Percentiles rank a stretch among this genome's conserved stretches.
These are phyloP conservation scores for Myxozyma nipponensis DNA, from an alignment of 805 yeast genomes.

Conservation along the genomic window DNA sequence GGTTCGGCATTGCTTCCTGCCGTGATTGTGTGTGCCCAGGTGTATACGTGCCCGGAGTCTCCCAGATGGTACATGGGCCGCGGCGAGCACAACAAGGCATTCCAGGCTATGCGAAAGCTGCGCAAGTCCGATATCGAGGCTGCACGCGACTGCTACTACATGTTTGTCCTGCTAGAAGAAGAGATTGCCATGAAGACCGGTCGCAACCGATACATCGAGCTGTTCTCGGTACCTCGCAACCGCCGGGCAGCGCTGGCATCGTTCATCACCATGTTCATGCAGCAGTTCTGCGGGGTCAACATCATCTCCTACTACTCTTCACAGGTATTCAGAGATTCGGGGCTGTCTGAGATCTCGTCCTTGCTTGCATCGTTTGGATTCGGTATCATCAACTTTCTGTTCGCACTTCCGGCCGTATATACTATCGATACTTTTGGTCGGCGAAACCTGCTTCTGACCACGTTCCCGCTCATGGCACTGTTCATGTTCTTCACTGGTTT, in stretches of 20 bases:
- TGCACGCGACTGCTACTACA: slow-evolving; percentile 62
- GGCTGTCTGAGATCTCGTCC: slow-evolving; percentile 58
- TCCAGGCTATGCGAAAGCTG: slow-evolving; percentile 45
- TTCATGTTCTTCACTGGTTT: slow-evolving; percentile 52
- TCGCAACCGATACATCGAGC: slow-evolving; percentile 35
- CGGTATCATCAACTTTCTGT: slow-evolving; percentile 73
- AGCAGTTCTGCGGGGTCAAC: slow-evolving; percentile 86
- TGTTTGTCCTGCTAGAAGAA: slow-evolving; percentile 49
- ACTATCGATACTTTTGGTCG: slow-evolving; percentile 78
- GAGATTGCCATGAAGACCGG: slow-evolving; percentile 41
- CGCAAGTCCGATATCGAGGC: slow-evolving; percentile 51
- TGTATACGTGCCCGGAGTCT: slow-evolving; percentile 61
- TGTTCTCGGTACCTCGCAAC: slow-evolving; percentile 71
- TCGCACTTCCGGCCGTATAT: slow-evolving; percentile 78
- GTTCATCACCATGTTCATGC: slow-evolving; percentile 82
- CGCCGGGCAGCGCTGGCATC: slow-evolving; percentile 79
- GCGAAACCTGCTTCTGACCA: slow-evolving; percentile 52
- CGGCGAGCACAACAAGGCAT: slow-evolving; percentile 49
- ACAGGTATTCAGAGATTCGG: slow-evolving; percentile 65
- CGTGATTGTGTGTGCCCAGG: slow-evolving; percentile 48
- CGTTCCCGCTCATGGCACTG: slow-evolving; percentile 58
- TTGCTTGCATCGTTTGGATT: slow-evolving; percentile 82
- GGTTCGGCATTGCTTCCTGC: slow-evolving; percentile 63
- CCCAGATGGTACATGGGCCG: slow-evolving; percentile 66
- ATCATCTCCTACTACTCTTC: slow-evolving; percentile 85